Evolutionary conservation across 192 early-diverging fungal species (phyloP).

Genomic region (Physocladia obscura): DNA sequence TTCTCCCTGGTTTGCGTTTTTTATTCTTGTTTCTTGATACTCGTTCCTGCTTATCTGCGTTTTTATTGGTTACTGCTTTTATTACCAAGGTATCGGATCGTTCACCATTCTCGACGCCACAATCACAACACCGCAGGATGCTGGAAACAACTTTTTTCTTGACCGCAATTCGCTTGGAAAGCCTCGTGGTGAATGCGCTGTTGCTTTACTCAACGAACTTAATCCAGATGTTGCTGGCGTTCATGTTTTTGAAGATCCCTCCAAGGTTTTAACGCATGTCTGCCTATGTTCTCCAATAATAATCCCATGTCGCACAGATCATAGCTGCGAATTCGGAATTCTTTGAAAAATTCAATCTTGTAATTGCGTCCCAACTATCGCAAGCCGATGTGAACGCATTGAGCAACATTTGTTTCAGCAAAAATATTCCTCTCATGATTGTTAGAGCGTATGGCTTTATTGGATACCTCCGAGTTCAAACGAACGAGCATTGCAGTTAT

Average conservation of each 20-base stretch:
- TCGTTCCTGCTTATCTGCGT: not conserved
- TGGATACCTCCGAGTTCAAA: constrained; percentile 68
- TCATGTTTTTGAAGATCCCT: constrained; percentile 49
- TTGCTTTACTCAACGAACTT: constrained; percentile 73
- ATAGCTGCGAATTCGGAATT: constrained; percentile 40
- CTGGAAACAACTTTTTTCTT: constrained; percentile 94
- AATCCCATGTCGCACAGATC: not conserved
- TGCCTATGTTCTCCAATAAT: too few species aligned
- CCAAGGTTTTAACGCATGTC: not conserved
- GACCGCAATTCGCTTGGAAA: constrained; percentile 61
- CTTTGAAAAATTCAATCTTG: constrained; percentile 68
- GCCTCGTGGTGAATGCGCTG: constrained; percentile 61
- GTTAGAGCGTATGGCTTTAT: constrained; percentile 74
- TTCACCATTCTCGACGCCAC: constrained; percentile 82
- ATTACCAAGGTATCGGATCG: constrained; percentile 76
- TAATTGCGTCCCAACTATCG: constrained; percentile 70
- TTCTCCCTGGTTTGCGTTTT: constrained; percentile 78
- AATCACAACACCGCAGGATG: constrained; percentile 64
- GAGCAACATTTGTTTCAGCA: constrained; percentile 62
- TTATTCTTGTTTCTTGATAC: not conserved
- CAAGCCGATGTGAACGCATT: constrained; percentile 58
- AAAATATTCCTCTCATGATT: constrained; percentile 67
- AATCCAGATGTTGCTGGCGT: constrained; percentile 82
- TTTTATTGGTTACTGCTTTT: not conserved
- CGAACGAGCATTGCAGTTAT: constrained; percentile 80